Conservation (phyloP, 2,329 filamentous ascomycete species). For the Penicillium griseofulvum region DNA sequence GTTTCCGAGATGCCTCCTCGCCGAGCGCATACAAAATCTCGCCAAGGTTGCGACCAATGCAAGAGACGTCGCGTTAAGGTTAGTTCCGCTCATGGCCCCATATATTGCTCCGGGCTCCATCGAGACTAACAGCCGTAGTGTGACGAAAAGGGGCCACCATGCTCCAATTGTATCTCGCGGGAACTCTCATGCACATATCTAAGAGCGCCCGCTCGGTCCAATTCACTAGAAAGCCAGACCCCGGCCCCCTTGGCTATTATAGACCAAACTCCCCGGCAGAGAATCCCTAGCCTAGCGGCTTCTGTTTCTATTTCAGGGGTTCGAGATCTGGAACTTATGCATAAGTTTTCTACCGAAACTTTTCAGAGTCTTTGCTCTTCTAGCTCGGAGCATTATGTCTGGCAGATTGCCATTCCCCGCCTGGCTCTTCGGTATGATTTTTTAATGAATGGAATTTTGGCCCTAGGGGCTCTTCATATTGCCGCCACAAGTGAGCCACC, state of each 20-base stretch:
- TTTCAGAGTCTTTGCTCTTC: slow-evolving; percentile 43
- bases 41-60: slow-evolving; percentile 43
- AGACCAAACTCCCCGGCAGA: slow-evolving; percentile 9
- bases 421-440: slow-evolving; percentile 42
- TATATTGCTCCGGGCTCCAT: neutral
- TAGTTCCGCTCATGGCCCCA: slow-evolving; percentile 2
- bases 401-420: slow-evolving; percentile 43
- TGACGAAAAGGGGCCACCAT: slow-evolving; percentile 41
- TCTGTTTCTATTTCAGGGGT: slow-evolving; percentile 22
- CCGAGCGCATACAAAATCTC: slow-evolving; percentile 44
- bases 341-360: slow-evolving; percentile 51
- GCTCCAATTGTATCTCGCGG: slow-evolving; percentile 38
- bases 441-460: slow-evolving; percentile 43
- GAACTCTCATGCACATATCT: slow-evolving; percentile 35
- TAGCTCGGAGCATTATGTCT: slow-evolving; percentile 33
- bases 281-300: slow-evolving; percentile 17
- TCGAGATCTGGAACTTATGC: slow-evolving; percentile 52
- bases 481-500: slow-evolving; percentile 32
- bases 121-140: slow-evolving; percentile 28
- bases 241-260: slow-evolving; percentile 7
- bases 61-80: slow-evolving; percentile 45
- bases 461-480: slow-evolving; percentile 41
- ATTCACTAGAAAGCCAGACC: slow-evolving; percentile 4
- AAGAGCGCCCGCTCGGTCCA: slow-evolving; percentile 20
- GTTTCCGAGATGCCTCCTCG: slow-evolving; percentile 36